Percentiles rank a stretch among this genome's conserved stretches.
Evolutionary conservation across 345 rosid species (phyloP).

Genomic region (Tarenaya hassleriana): DNA sequence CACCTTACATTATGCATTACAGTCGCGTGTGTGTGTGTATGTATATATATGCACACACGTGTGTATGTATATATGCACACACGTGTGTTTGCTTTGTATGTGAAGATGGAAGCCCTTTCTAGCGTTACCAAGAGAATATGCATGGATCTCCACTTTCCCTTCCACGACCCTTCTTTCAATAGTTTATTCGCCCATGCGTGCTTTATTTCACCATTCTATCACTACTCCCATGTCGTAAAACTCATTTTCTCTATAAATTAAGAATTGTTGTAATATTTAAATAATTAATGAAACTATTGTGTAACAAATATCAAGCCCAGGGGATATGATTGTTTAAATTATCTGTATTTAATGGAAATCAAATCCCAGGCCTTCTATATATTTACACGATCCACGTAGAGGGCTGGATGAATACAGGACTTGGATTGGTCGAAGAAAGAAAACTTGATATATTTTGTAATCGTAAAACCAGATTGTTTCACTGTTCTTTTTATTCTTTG

Average conservation of each 20-base stretch:
- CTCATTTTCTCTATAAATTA: not conserved
- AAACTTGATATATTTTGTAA: too few species aligned
- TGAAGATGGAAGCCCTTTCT: constrained; percentile 22
- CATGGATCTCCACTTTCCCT: constrained; percentile 34
- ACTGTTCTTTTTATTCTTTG: constrained; percentile 17
- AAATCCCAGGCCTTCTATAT: too few species aligned
- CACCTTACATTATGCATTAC: constrained; percentile 20
- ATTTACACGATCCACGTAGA: too few species aligned
- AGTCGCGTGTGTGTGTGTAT: not conserved
- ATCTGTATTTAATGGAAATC: too few species aligned
- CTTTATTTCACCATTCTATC: not conserved
- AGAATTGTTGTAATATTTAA: too few species aligned
- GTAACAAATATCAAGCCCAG: too few species aligned
- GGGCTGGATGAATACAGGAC: too few species aligned
- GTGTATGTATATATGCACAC: constrained; percentile 1
- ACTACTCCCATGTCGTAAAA: not conserved
- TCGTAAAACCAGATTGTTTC: not conserved
- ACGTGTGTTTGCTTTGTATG: constrained; percentile 23
- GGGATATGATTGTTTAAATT: too few species aligned
- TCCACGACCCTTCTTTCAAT: constrained; percentile 10
- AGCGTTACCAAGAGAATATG: constrained; percentile 29
- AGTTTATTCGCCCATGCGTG: not conserved
- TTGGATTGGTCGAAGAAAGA: too few species aligned
- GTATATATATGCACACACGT: constrained; percentile 4
- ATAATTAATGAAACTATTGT: too few species aligned